Evolutionary conservation across 345 rosid genomes (phyloP).

Genomic region (Luvunga scandens): DNA sequence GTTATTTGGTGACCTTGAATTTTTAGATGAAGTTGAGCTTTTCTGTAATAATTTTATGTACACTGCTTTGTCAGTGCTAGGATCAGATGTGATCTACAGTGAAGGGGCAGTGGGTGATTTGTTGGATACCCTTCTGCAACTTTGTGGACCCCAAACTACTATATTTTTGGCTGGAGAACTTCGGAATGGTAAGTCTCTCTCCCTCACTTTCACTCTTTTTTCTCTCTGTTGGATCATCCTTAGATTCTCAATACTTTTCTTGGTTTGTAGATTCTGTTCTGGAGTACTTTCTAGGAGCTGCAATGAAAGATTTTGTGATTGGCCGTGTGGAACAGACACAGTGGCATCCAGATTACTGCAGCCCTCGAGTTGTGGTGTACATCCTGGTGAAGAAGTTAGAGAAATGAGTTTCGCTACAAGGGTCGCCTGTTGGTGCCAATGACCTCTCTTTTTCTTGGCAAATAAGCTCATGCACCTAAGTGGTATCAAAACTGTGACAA

Average conservation of each 20-base stretch:
- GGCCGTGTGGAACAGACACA: constrained; percentile 75
- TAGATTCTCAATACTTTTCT: neutral
- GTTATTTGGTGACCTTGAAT: neutral
- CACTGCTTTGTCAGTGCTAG: constrained; percentile 46
- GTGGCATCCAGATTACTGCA: constrained; percentile 85
- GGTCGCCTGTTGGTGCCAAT: neutral
- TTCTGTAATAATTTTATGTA: neutral
- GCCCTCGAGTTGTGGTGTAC: constrained; percentile 69
- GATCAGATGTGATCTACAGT: constrained; percentile 88
- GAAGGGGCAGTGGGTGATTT: constrained; percentile 82
- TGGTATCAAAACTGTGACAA: neutral
- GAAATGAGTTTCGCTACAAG: neutral
- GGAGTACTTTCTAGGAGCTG: constrained; percentile 76
- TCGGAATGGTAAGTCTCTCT: constrained; percentile 55
- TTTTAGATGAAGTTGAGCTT: constrained; percentile 7
- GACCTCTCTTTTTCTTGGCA: neutral
- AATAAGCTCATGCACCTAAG: neutral
- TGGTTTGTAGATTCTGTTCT: constrained; percentile 62
- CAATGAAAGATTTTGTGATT: constrained; percentile 55
- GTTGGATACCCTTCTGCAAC: constrained; percentile 62
- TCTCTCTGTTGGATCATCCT: neutral
- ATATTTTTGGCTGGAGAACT: constrained; percentile 78
- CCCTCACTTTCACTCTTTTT: neutral
- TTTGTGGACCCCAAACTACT: constrained; percentile 67
- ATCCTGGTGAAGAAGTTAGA: constrained; percentile 60